Percentiles rank a stretch among this genome's conserved stretches.
Evolutionary conservation across 169 alveolate species (phyloP).

Genomic region (Plasmodium gaboni): DNA sequence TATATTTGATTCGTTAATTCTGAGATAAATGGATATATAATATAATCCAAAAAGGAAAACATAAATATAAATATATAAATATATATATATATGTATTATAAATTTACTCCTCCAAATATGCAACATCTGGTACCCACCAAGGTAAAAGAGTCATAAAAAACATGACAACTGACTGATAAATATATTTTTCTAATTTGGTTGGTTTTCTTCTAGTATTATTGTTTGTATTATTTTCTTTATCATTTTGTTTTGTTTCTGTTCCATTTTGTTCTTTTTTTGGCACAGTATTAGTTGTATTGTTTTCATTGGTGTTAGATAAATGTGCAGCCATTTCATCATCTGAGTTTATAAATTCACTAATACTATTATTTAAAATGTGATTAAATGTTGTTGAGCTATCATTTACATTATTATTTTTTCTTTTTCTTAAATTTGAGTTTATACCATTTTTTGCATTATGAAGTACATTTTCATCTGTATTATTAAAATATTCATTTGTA

Average conservation of each 20-base stretch:
- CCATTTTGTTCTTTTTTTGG: conserved; percentile 2
- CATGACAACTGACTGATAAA: conserved; percentile 82
- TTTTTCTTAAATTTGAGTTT: conserved; percentile 24
- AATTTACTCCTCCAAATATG: conserved; percentile 78
- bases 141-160: conserved; percentile 84
- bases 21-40: too few relatives aligned
- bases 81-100: conserved; percentile 6
- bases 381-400: conserved; percentile 33
- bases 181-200: conserved; percentile 73
- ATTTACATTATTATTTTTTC: conserved; percentile 11
- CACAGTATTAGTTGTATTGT: background rate
- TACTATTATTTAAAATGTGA: conserved; percentile 30
- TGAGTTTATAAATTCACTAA: conserved; percentile 37
- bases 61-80: background rate
- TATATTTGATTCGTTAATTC: too few relatives aligned
- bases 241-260: conserved; percentile 5
- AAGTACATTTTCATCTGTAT: conserved; percentile 3
- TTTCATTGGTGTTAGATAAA: conserved; percentile 14
- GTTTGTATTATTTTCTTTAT: conserved; percentile 2
- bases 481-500: background rate
- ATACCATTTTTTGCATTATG: background rate
- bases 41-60: too few relatives aligned
- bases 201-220: conserved; percentile 63
- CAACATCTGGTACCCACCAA: conserved; percentile 88
- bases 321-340: conserved; percentile 14